A percentile compares a stretch with the other conserved stretches of the same genome.
Conservation (phyloP, 2,329 filamentous ascomycete genomes). For the Epichloe uncinata region DNA sequence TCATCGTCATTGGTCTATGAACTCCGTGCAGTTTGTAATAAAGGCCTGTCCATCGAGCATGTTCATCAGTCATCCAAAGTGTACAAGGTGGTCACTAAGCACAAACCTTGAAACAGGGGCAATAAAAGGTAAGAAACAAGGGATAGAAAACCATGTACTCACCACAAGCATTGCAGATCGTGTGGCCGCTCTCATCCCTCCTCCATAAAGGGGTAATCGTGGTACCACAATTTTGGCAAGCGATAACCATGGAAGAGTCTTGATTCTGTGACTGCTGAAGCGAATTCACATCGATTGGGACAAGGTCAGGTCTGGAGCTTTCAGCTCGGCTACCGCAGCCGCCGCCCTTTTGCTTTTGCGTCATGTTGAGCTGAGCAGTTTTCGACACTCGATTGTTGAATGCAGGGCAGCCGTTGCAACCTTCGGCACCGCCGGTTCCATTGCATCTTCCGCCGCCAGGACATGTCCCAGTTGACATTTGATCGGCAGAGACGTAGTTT, state of each 20-base stretch:
- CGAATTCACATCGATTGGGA: conserved; percentile 23
- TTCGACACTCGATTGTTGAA: conserved; percentile 96
- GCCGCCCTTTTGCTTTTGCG: conserved; percentile 29
- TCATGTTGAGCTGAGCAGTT: conserved; percentile 56
- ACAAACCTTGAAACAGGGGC: neutral
- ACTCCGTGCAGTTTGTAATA: conserved; percentile 95
- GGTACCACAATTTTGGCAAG: conserved; percentile 93
- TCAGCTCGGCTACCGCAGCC: conserved; percentile 19
- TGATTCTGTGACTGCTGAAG: conserved; percentile 18
- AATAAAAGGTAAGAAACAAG: too few relatives aligned
- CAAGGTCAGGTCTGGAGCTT: conserved; percentile 13
- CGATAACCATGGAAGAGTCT: conserved; percentile 47
- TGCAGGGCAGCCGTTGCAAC: conserved; percentile 88
- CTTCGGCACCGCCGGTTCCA: conserved; percentile 87
- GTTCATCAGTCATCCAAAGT: neutral
- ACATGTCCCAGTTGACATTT: conserved; percentile 71
- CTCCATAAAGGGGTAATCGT: conserved; percentile 95
- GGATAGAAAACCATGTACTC: conserved; percentile 23
- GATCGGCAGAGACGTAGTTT: conserved; percentile 66
- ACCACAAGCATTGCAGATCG: conserved; percentile 98
- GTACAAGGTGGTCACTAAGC: neutral
- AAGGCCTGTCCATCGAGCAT: conserved; percentile 44
- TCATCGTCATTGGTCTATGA: conserved; percentile 94
- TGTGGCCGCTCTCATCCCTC: conserved; percentile 85
- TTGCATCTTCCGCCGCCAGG: conserved; percentile 92